Percentiles rank a stretch among this genome's conserved stretches.
phyloP scores from a whole-genome alignment of 2,329 filamentous ascomycete species.

The Colletotrichum lindemuthianum region DNA sequence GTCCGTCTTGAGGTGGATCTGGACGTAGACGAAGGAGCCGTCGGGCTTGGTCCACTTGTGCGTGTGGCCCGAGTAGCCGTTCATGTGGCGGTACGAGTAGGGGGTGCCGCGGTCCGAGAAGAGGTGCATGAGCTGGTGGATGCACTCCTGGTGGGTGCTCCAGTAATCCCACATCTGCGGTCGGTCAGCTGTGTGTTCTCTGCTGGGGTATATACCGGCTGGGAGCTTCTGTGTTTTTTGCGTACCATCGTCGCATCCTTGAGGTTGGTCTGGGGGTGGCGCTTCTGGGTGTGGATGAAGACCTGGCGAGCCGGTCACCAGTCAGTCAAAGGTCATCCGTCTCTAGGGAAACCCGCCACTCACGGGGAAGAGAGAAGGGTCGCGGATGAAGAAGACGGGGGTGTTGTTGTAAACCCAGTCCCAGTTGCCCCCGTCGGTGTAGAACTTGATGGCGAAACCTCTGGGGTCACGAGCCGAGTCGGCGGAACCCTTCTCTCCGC shows the following conservation, averaged over 20 bases:
- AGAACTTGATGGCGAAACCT: conserved; percentile 78
- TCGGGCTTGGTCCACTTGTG: conserved; percentile 72
- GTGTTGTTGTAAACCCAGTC: conserved; percentile 83
- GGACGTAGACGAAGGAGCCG: conserved; percentile 72
- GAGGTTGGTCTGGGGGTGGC: conserved; percentile 76
- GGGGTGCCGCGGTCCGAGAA: conserved; percentile 75
- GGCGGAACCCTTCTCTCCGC: conserved; percentile 76
- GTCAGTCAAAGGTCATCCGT: neutral
- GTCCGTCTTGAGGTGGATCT: conserved; percentile 72
- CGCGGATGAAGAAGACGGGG: conserved; percentile 80
- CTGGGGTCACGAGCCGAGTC: conserved; percentile 78
- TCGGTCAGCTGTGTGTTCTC: conserved; percentile 1
- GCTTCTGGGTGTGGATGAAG: conserved; percentile 83
- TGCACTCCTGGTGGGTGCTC: conserved; percentile 68
- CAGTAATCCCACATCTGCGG: conserved; percentile 53
- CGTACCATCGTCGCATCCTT: conserved; percentile 72
- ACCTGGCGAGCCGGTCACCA: conserved; percentile 41
- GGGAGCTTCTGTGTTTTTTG: neutral
- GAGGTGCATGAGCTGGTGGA: conserved; percentile 72
- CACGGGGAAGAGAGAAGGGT: conserved; percentile 76
- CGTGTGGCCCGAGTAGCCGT: conserved; percentile 74
- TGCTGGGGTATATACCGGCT: neutral
- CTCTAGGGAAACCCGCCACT: neutral
- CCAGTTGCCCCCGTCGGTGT: conserved; percentile 76
- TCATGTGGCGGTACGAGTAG: conserved; percentile 73